Evolutionary conservation across 2,329 filamentous ascomycete species (phyloP), one percentile per base, ranked within the genome.

Genomic region (Thermochaetoides dissita): DNA sequence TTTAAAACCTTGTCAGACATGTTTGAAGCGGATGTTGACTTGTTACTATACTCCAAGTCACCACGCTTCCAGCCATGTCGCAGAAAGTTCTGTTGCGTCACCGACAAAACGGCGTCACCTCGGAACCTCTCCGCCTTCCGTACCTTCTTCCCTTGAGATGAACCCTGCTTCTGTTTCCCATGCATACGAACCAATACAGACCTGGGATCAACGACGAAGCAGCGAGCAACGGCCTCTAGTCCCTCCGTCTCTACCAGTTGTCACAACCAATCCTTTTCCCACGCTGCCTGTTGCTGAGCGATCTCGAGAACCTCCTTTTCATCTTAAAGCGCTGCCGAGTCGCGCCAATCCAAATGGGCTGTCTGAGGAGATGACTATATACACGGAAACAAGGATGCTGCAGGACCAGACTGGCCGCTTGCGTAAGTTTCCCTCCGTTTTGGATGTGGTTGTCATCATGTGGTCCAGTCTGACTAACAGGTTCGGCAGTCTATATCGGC

Each of bases 331-430:
- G 34, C 51, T 53, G 24, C 59, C 64, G 12, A 59, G 57, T 34
- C 57, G 62, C 38, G 64, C 59, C 47, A 63, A 60, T 34, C 56
- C 55, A 17, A 69, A 64, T 46, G 67, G 63, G 2, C 59, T 62
- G 32, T 71, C 72, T 34, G 72, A 78, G 46, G 74, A 78, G 51
- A 66, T 71, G 4, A 66, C 71, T 28, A 63, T 76, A 28, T 68
- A 69, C 47, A 66, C 68, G 8, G 65, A 72, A 46, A 66, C 67
- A 30, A 64, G 73, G 47, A 75, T 80, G 71, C 59, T 80, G 34
- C 67, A 74, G 50, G 75, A 80, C 52, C 66, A 66, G 8, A 73
- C 67, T 0, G 73, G 74, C 8, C 64, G 72, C 50, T 59, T 77
- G 31, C 60, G 72, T 76, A 60, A 57, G 72, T 66, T 3, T 24